Evolutionary conservation across 192 early-diverging fungal species (phyloP), one percentile per base, ranked within the genome.

Genomic region (Coemansia asiatica): DNA sequence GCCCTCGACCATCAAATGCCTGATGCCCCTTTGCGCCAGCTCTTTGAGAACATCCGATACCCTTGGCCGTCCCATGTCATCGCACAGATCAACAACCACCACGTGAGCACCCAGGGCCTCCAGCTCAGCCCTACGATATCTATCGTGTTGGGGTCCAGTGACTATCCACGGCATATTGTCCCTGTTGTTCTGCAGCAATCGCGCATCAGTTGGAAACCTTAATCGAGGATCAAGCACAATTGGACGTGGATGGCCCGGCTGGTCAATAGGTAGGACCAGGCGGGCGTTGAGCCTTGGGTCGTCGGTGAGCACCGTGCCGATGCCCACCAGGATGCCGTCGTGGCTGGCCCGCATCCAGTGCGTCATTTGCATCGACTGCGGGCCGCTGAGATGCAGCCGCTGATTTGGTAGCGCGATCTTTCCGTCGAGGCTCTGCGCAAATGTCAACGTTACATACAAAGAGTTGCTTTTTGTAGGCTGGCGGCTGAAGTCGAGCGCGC

Each of bases 381-480:
- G 57, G n/a, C 88, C 85, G 49, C 90, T 92, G 50, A 97, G 73
- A n/a, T 83, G 56, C 7, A 97, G 63, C 60, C 85, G 90, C 22
- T 81, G 73, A 26, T 85, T 81, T 7, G 69, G 68, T 5, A 56
- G 73, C 6, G 83, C 68, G 15, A 97, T 92, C 63, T 87, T 91
- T 49, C 90, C 91, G 74, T 97, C 93, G 25, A 95, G 81, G 65
- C 92, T 91, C 75, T 97, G 95, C 1, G 94, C 94, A 81, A 83
- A 97, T 2, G 95, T 97, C 49, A 97, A 79, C 0, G 93, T 95
- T 10, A 94, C 82, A 50, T 69, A 85, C 9, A 87, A 86, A 53
- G 36, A 35, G 48, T 19, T 54, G 66, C 55, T 29, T 22, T 16
- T 13, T 49, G 72, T 56, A 49, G 29, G 48, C 23, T 6, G 25